Evolutionary conservation across 2,329 filamentous ascomycete genomes (phyloP), one percentile per base, ranked within the genome.

Genomic region (Dactylonectria estremocensis): DNA sequence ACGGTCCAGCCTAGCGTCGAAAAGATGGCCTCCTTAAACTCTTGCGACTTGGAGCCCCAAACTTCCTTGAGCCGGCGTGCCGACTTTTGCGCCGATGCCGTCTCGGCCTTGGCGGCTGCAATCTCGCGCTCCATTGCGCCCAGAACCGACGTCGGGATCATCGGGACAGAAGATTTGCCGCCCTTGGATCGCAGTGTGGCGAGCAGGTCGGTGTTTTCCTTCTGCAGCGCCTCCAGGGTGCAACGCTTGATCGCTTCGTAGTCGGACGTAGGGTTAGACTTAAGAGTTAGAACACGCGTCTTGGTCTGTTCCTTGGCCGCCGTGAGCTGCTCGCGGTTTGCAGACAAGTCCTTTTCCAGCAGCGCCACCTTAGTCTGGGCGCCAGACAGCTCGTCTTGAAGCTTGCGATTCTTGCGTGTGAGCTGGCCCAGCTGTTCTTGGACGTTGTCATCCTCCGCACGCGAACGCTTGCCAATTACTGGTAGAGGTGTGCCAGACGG

Each of bases 1-100:
- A 98, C 90, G 60, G 95, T 95, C 92, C 95, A 99, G 0, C 96
- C 96, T 0, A 99, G 87, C 1, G 97, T 92, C 20, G 91, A 94
- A 70, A 95, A 95, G 66, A 99, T 95, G 35, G 95, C 94, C 82
- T 98, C 95, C 56, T 97, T 94, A 83, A 99, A 98, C 82, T 99
- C 96, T 75, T 93, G 90, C 1, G 93, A 95, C 80, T 98, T 99
- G 72, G 92, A 89, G 0, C 90, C 90, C 93, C 94, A 99, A 64
- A 98, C 96, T 77, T 98, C 93, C 75, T 97, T 97, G 13, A 98
- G 90, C 2, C 96, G 93, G 22, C 90, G 87, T 70, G 93, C 93
- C 53, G 93, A 91, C 82, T 98, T 99, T 72, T 96, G 92, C 45
- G 92, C 90, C 1, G 93, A 91, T 0, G 89, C 88, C 14, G 90